Evolutionary conservation across 495 filamentous ascomycete genomes (phyloP).

Genomic region (Penicillium chermesinum): DNA sequence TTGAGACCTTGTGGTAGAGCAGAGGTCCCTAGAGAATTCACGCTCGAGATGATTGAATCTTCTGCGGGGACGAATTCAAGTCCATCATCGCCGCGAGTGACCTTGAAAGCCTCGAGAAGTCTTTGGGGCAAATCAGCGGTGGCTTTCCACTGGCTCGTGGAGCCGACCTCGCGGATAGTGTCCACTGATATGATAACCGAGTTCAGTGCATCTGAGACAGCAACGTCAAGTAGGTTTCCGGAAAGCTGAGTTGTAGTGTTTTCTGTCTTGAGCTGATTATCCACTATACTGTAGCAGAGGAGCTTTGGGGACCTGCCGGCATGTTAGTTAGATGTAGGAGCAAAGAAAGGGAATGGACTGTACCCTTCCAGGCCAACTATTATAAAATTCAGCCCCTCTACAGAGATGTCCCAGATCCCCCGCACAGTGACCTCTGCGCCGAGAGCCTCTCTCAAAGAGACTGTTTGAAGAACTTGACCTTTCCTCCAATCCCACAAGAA

Average conservation of each 20-base stretch:
- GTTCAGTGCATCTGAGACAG: slow-evolving; percentile 23
- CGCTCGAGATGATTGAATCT: slow-evolving; percentile 17
- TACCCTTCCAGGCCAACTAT: slow-evolving; percentile 69
- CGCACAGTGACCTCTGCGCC: slow-evolving; percentile 27
- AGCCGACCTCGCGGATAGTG: slow-evolving; percentile 36
- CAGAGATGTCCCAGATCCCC: slow-evolving; percentile 34
- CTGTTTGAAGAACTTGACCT: slow-evolving; percentile 47
- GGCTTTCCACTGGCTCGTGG: slow-evolving; percentile 32
- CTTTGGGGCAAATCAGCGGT: slow-evolving; percentile 12
- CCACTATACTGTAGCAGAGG: slow-evolving; percentile 50
- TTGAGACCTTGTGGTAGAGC: slow-evolving; percentile 26
- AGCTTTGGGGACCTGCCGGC: slow-evolving; percentile 52
- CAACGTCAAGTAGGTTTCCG: slow-evolving; percentile 59
- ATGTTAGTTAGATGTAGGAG: slow-evolving; percentile 9
- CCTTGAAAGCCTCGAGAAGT: slow-evolving; percentile 28
- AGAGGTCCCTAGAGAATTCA: slow-evolving; percentile 34
- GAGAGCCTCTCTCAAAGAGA: slow-evolving; percentile 25
- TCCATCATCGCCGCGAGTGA: slow-evolving; percentile 9
- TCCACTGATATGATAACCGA: slow-evolving; percentile 57
- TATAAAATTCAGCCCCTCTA: slow-evolving; percentile 30
- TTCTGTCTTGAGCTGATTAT: slow-evolving; percentile 40
- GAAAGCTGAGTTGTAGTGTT: slow-evolving; percentile 41
- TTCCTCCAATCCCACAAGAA: slow-evolving; percentile 77
- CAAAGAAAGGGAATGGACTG: slow-evolving; percentile 12
- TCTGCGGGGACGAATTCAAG: slow-evolving; percentile 23